Evolutionary conservation across 352 stramenopile genomes (phyloP), one percentile per base, ranked within the genome.

Genomic region (Plasmopara viticola): DNA sequence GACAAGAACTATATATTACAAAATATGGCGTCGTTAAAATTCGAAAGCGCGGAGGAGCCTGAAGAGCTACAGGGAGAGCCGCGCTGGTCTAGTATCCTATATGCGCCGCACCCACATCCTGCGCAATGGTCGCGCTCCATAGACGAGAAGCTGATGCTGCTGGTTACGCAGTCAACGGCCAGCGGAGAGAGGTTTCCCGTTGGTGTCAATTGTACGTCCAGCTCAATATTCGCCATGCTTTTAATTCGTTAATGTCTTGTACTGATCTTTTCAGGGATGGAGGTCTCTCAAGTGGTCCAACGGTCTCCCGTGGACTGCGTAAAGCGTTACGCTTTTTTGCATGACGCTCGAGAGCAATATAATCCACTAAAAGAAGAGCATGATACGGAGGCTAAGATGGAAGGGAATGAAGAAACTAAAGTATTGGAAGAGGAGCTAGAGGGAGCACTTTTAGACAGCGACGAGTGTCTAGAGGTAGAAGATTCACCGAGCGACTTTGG

Each of bases 171-270:
- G 51, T 83, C 75, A 10, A 93, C 77, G 5, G 74, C 65, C 45
- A 90, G 80, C 41, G 78, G 74, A 14, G 78, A 87, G 58, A 73
- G 83, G 18, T 93, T 93, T 60, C 83, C 83, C 0, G 77, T 90
- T 33, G 83, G 80, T 44, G 80, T 93, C 53, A 89, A 90, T 56
- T 93, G 83, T 89, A 56, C 62, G 80, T 70, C n/a, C 9, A 43
- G 31, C 38, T 51, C 34, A 17, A 12, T 42, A n/a, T 35, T 43
- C 28, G 40, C 17, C 46, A 31, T 7, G 14, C 25, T 18, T 10
- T 3, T 35, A 39, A 45, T 38, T n/a, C 6, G 37, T 41, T 8
- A 18, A 17, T 41, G 5, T 4, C 12, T 59, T 55, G 37, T 14
- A 28, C 15, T 48, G 9, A 10, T 56, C 42, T 53, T 46, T 40